Conservation (phyloP, 176 grass and related monocot species). For the Oryza punctata region DNA sequence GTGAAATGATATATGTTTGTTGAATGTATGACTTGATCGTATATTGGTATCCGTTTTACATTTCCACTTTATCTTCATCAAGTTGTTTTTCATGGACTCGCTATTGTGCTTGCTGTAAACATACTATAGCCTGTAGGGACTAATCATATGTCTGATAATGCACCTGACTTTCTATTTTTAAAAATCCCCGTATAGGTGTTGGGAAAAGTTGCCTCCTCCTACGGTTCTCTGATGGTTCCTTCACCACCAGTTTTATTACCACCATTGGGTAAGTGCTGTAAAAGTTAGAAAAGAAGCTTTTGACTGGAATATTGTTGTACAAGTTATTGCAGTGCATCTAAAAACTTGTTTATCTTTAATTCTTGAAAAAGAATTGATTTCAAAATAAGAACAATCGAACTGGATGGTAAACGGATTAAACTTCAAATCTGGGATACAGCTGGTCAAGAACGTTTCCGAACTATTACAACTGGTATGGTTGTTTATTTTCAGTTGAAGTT, state of each 20-base stretch:
- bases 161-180: not conserved
- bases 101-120: not conserved
- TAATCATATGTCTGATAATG: not conserved
- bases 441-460: constrained; percentile 62
- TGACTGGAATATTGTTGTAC: not conserved
- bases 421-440: constrained; percentile 67
- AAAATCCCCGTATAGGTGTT: constrained; percentile 38
- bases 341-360: not conserved
- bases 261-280: constrained; percentile 47
- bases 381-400: constrained; percentile 60
- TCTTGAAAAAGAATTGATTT: constrained; percentile 50
- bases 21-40: not conserved
- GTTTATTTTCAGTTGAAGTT: not conserved
- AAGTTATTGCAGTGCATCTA: not conserved
- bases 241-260: constrained; percentile 59
- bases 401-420: constrained; percentile 61
- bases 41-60: not conserved
- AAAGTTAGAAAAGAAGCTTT: not conserved
- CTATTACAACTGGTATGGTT: constrained; percentile 54
- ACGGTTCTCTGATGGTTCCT: constrained; percentile 52
- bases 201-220: constrained; percentile 61
- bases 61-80: not conserved
- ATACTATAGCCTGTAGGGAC: not conserved
- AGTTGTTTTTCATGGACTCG: not conserved
- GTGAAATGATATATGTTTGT: not conserved